These are phyloP conservation scores for Penicillium carneum DNA, from an alignment of 2,329 filamentous ascomycete genomes.

Conservation along the genomic window DNA sequence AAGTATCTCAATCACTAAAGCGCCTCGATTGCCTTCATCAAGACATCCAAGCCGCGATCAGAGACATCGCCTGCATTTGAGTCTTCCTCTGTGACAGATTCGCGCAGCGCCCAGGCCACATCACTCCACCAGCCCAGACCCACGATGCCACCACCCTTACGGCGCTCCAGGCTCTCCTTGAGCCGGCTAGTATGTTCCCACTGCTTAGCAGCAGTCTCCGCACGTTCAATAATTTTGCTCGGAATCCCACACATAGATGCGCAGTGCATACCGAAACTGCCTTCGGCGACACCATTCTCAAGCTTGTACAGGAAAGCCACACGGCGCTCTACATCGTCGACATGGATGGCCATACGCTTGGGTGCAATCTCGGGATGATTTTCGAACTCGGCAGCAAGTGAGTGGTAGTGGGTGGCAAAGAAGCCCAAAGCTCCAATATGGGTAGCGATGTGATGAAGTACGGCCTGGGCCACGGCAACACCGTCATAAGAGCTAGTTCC, in stretches of 20 bases:
- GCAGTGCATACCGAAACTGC: slow-evolving; percentile 98
- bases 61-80: slow-evolving; percentile 48
- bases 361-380: slow-evolving; percentile 85
- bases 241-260: slow-evolving; percentile 97
- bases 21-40: slow-evolving; percentile 64
- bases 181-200: slow-evolving; percentile 95
- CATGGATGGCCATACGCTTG: slow-evolving; percentile 91
- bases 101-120: slow-evolving; percentile 76
- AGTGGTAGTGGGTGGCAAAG: slow-evolving; percentile 98
- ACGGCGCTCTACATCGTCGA: slow-evolving; percentile 81
- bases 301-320: slow-evolving; percentile 97
- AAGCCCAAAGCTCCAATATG: slow-evolving; percentile 94
- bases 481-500: slow-evolving; percentile 96
- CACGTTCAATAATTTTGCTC: slow-evolving; percentile 78
- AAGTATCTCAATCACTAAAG: slow-evolving; percentile 48
- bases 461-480: slow-evolving; percentile 93
- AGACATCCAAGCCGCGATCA: slow-evolving; percentile 62
- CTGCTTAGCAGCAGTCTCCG: slow-evolving; percentile 84
- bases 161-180: slow-evolving; percentile 84
- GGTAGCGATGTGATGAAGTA: slow-evolving; percentile 92
- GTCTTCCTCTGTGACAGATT: slow-evolving; percentile 48
- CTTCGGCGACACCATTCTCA: slow-evolving; percentile 90
- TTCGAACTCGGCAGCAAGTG: slow-evolving; percentile 87
- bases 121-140: slow-evolving; percentile 88
- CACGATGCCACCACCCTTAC: slow-evolving; percentile 79